A percentile compares a stretch with the other conserved stretches of the same genome.
Evolutionary conservation across 306 rosid species (phyloP).

Genomic region (Casuarina equisetifolia): DNA sequence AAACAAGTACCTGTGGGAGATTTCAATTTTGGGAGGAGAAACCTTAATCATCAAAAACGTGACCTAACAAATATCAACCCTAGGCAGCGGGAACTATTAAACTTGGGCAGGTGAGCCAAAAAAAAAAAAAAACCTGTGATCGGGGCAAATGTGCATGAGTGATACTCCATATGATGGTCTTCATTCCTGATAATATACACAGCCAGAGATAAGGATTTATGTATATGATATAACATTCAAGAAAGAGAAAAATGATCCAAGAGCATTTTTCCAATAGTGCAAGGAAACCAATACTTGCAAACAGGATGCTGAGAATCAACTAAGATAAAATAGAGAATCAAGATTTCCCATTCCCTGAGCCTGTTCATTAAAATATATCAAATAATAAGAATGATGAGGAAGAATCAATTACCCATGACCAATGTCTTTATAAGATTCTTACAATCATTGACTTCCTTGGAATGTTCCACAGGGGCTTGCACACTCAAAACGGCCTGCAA

Average conservation of each 20-base stretch:
- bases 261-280: not conserved
- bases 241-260: slow-evolving; percentile 3
- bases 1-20: slow-evolving; percentile 69
- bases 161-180: slow-evolving; percentile 98
- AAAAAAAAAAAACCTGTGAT: slow-evolving; percentile 66
- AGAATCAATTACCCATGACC: slow-evolving; percentile 85
- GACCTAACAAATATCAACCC: slow-evolving; percentile 26
- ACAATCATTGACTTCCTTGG: slow-evolving; percentile 93
- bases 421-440: slow-evolving; percentile 93
- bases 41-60: slow-evolving; percentile 50
- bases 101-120: not conserved
- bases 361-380: not conserved
- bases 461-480: slow-evolving; percentile 88
- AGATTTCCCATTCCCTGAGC: slow-evolving; percentile 11
- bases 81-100: slow-evolving; percentile 21
- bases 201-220: not conserved
- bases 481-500: slow-evolving; percentile 96
- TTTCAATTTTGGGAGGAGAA: slow-evolving; percentile 50
- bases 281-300: not conserved
- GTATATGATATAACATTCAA: slow-evolving; percentile 4
- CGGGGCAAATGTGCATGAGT: slow-evolving; percentile 96
- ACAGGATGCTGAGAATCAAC: not conserved
- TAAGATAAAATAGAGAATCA: not conserved
- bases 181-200: slow-evolving; percentile 73
- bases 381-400: slow-evolving; percentile 4